Conservation (phyloP, 495 filamentous ascomycete genomes). For the Talaromyces proteolyticus region DNA sequence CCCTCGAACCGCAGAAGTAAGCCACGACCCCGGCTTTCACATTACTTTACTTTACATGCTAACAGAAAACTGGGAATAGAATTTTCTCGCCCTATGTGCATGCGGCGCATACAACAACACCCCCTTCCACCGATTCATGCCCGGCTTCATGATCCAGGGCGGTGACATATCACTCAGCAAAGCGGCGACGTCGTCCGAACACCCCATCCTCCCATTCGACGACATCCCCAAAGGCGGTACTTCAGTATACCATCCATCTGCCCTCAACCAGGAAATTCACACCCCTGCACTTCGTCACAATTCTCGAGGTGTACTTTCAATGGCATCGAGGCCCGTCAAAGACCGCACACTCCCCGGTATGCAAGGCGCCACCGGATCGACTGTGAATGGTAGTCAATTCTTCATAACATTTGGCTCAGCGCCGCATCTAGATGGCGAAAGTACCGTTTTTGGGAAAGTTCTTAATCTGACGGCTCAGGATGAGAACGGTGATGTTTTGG, state of each 20-base stretch:
- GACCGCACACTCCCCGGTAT: slow-evolving; percentile 42
- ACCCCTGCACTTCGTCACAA: slow-evolving; percentile 75
- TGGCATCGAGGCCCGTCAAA: slow-evolving; percentile 79
- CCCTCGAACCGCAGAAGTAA: slow-evolving; percentile 78
- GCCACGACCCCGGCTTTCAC: too few relatives aligned
- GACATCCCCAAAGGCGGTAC: slow-evolving; percentile 68
- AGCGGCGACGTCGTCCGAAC: slow-evolving; percentile 29
- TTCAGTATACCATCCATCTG: slow-evolving; percentile 71
- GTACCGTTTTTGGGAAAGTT: slow-evolving; percentile 89
- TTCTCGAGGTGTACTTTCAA: slow-evolving; percentile 76
- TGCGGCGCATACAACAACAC: slow-evolving; percentile 79
- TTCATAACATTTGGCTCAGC: slow-evolving; percentile 83
- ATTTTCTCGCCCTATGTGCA: slow-evolving; percentile 95
- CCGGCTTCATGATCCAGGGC: slow-evolving; percentile 87
- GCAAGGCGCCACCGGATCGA: slow-evolving; percentile 46
- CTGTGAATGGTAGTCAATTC: slow-evolving; percentile 92
- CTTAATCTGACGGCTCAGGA: slow-evolving; percentile 40
- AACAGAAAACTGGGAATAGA: slow-evolving; percentile 45
- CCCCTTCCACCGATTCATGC: slow-evolving; percentile 88
- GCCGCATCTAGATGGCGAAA: slow-evolving; percentile 89
- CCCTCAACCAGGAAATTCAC: slow-evolving; percentile 90
- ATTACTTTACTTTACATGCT: too few relatives aligned
- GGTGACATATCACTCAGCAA: slow-evolving; percentile 67
- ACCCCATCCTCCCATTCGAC: slow-evolving; percentile 37
- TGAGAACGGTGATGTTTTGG: slow-evolving; percentile 42